These are phyloP conservation scores for Hyaloperonospora arabidopsidis DNA, from an alignment of 352 stramenopile genomes.

Conservation along the genomic window DNA sequence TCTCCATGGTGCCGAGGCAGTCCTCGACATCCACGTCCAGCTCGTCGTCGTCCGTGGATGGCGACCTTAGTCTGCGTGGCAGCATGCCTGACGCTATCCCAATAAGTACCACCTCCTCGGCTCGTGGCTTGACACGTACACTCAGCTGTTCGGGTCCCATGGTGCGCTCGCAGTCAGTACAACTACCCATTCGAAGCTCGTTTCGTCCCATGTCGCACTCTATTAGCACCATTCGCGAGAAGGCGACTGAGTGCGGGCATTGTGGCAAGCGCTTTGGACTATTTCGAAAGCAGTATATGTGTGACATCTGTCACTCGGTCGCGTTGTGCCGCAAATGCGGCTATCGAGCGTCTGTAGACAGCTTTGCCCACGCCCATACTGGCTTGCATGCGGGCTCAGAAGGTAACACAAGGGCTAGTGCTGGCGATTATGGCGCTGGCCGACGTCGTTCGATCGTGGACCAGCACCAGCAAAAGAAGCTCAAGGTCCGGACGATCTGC, in stretches of 20 bases:
- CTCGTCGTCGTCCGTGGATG: constrained; percentile 22
- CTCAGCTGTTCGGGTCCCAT: constrained; percentile 17
- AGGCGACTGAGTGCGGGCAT: constrained; percentile 32
- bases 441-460: constrained; percentile 23
- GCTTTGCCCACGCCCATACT: constrained; percentile 25
- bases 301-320: constrained; percentile 48
- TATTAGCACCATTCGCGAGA: constrained; percentile 21
- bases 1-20: constrained; percentile 16
- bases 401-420: constrained; percentile 4
- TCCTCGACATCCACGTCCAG: constrained; percentile 33
- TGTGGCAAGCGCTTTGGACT: constrained; percentile 61
- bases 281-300: constrained; percentile 47
- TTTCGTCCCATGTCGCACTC: constrained; percentile 25
- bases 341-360: constrained; percentile 38
- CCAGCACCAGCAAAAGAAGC: constrained; percentile 31
- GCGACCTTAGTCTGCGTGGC: constrained; percentile 21
- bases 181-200: constrained; percentile 9
- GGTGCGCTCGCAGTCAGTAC: constrained; percentile 9
- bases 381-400: constrained; percentile 23
- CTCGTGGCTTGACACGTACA: constrained; percentile 13
- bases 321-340: constrained; percentile 54
- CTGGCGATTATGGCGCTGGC: constrained; percentile 10
- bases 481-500: constrained; percentile 47
- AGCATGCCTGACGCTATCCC: constrained; percentile 15
- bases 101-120: constrained; percentile 5